Base-by-base conservation (phyloP, 1,284 basidiomycete species). In the Ceratobasidium sp. region DNA sequence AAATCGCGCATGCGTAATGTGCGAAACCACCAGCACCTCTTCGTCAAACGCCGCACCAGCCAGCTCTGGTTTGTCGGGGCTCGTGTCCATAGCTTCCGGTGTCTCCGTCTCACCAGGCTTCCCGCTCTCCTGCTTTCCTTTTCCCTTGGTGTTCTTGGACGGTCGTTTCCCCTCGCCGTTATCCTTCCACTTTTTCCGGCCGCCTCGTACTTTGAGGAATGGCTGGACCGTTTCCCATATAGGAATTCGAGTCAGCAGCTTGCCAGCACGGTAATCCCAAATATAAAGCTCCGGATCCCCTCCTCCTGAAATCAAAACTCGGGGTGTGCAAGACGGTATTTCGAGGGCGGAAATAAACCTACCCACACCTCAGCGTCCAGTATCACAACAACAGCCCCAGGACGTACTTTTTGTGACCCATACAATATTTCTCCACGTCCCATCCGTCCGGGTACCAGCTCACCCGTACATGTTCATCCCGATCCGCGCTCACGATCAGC, bases 381-480 rank as follows among this genome's bases (percentile, higher is more conserved):
- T 44, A 13, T 37, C n/a, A 32, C 11, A 40, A 73, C 34, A 25
- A 49, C 59, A 34, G 40, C 40, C 61, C 19, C 9, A 11, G 85
- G 22, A 70, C 90, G 80, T 79, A 96, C 94, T 91, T 93, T 80
- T 88, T 87, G 81, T 95, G 92, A 7, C 95, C 96, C 52, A 96
- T 87, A 78, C 95, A 93, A 83, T 91, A 97, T 76, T 88, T 89
- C 82, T 97, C 94, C 76, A 97, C 92, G 46, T 90, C 89, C 80
- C 92, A 93, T 15, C 95, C 92, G 77, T 92, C 86, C 0, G 96
- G 96, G 82, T 90, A 98, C 88, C 93, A 90, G 81, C 93, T 95
- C n/a, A 97, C 88, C 70, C 96, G 88, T 71, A 98, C 92, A 82
- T 98, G 96, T 82, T 98, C 96, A 81, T 98, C 96, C 61, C 96